Base-by-base conservation (phyloP, 345 rosid genomes). In the Linum trigynum region DNA sequence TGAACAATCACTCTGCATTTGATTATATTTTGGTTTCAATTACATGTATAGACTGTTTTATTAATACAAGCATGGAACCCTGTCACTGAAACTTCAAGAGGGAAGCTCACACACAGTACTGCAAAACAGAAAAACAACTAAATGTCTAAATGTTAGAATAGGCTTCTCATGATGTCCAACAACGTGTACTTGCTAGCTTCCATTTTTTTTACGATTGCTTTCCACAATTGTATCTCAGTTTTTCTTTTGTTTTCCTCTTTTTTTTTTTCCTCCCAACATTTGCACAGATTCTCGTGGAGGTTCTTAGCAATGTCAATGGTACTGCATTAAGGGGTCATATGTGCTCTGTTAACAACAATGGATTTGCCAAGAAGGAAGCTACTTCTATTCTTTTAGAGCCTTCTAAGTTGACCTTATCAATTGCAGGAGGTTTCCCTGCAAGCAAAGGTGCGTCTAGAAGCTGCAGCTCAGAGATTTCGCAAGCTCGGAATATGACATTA, bases 221-320 rank as follows among this genome's bases (percentile, higher is more conserved):
- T 43, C 35, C 48, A 48, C 23, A 59, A 7, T 66, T n/a, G 62
- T 37, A n/a, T 55, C 17, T 50, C 7, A 36, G 32, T 23, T 23
- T 23, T 50, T 39, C 60, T 39, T 37, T 58, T 63, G 32, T 63
- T 63, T 57, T 23, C 32, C 71, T 48, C 16, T 37, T 16, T 71
- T 55, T 38, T 38, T 65, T 61, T 38, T 58, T 66, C 71, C 62
- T 71, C 35, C 39, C 58, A 69, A 69, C 23, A 62, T 57, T 51
- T 41, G 63, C 77, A 70, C 90, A 94, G 99, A 89, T 94, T 76
- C 85, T 94, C 84, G 99, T 94, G 86, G 99, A 91, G 86, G 79
- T 90, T 77, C 81, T 80, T 72, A 79, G 79, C 81, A 77, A 72
- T 74, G 76, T 71, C 68, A 87, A 84, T 79, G 95, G 92, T 81